A percentile compares a stretch with the other conserved stretches of the same genome.
Conservation (phyloP, 2,329 filamentous ascomycete species). For the Plenodomus lindquistii region DNA sequence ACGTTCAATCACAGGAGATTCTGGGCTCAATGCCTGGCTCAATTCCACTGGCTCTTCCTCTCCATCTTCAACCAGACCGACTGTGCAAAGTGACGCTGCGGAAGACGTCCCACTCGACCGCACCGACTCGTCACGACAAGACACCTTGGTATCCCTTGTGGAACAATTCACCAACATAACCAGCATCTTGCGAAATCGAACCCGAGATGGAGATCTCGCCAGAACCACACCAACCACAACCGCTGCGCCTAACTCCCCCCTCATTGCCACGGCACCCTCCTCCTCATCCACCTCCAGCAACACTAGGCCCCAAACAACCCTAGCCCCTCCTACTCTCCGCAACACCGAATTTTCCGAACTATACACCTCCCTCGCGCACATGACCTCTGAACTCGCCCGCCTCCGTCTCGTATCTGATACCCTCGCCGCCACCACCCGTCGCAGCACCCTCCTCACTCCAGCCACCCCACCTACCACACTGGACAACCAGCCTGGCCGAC, state of each 20-base stretch:
- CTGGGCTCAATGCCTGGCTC: too few relatives aligned
- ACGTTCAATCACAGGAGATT: too few relatives aligned
- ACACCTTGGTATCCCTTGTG: too few relatives aligned
- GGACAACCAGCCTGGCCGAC: conserved; percentile 53
- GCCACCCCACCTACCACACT: conserved; percentile 39
- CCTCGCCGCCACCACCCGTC: conserved; percentile 12
- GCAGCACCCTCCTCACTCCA: conserved; percentile 14
- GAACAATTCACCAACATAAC: too few relatives aligned
- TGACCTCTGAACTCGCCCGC: conserved; percentile 19
- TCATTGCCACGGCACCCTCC: conserved; percentile 1
- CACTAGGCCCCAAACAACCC: neutral
- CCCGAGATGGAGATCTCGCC: neutral
- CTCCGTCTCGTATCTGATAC: conserved; percentile 22
- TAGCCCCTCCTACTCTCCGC: neutral
- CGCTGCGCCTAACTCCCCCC: neutral
- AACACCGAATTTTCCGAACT: conserved; percentile 9
- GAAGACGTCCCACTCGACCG: too few relatives aligned
- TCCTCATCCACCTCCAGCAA: conserved; percentile 2
- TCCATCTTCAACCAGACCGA: too few relatives aligned
- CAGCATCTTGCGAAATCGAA: neutral
- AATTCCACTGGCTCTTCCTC: too few relatives aligned
- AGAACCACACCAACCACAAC: conserved; percentile 2
- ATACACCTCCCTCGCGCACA: conserved; percentile 22
- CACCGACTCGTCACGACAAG: too few relatives aligned
- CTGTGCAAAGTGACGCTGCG: neutral